Percentiles rank a stretch among this genome's conserved stretches.
Evolutionary conservation across 805 yeast species (phyloP).

Genomic region (Metschnikowia cubensis): DNA sequence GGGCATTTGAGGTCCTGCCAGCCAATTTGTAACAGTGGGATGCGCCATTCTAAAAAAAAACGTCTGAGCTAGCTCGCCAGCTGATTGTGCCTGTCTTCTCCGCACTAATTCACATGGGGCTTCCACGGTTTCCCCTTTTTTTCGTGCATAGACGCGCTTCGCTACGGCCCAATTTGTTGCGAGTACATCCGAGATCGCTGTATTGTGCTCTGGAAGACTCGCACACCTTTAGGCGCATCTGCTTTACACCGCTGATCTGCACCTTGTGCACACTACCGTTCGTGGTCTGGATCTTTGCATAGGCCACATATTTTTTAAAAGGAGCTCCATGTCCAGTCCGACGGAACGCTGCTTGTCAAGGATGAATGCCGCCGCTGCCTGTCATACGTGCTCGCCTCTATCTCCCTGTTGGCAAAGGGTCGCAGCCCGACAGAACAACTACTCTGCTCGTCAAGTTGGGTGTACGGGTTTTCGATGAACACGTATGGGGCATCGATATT

Average conservation of each 20-base stretch:
- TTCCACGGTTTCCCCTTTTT: neutral
- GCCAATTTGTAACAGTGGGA: neutral
- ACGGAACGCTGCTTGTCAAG: conserved; percentile 10
- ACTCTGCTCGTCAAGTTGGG: neutral
- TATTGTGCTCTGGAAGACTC: neutral
- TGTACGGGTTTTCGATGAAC: conserved; percentile 34
- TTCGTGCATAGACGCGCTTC: conserved; percentile 4
- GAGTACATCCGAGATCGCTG: neutral
- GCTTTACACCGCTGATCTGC: neutral
- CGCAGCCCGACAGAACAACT: neutral
- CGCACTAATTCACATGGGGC: neutral
- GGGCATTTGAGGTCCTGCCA: neutral
- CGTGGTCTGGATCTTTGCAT: neutral
- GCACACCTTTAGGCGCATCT: neutral
- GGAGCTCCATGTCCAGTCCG: conserved; percentile 54
- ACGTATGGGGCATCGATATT: conserved; percentile 21
- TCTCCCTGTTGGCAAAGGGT: neutral
- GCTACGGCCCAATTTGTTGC: neutral
- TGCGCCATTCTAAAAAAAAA: neutral
- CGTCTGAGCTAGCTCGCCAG: neutral
- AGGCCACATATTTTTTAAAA: conserved; percentile 22
- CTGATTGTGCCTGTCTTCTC: neutral
- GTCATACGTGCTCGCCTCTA: conserved; percentile 2
- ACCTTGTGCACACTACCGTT: neutral
- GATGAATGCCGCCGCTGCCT: conserved; percentile 1